Evolutionary conservation across 441 rosid genomes (phyloP).

Genomic region (Euphorbia celastroides): DNA sequence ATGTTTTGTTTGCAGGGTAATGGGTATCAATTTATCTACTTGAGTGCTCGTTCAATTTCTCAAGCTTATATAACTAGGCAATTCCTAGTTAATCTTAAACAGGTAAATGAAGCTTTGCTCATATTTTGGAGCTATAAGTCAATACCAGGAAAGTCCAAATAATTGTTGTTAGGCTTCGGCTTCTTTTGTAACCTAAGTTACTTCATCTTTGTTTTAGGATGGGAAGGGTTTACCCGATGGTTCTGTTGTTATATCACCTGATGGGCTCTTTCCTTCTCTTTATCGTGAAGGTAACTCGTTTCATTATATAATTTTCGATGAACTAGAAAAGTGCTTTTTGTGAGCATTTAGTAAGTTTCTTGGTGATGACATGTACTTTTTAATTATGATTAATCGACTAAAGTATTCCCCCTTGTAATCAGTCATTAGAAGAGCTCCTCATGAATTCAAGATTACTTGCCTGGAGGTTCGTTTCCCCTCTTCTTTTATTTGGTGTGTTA

Average conservation of each 20-base stretch:
- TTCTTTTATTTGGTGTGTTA: neutral
- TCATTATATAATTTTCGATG: neutral
- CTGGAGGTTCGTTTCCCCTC: conserved; percentile 70
- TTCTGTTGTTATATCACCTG: conserved; percentile 95
- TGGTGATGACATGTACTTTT: neutral
- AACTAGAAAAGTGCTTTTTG: neutral
- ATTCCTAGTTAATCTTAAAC: conserved; percentile 82
- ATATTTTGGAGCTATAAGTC: conserved; percentile 9
- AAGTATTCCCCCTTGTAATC: neutral
- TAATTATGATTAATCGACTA: conserved; percentile 18
- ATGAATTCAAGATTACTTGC: conserved; percentile 98
- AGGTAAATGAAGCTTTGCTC: conserved; percentile 40
- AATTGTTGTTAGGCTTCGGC: neutral
- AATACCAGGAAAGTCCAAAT: conserved; percentile 4
- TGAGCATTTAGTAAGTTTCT: neutral
- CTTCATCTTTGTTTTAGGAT: conserved; percentile 42
- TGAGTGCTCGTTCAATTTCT: conserved; percentile 98
- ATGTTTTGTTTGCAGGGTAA: conserved; percentile 60
- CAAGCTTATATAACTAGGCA: conserved; percentile 87
- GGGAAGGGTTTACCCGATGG: conserved; percentile 97
- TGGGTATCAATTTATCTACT: conserved; percentile 88
- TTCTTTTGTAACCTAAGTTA: neutral
- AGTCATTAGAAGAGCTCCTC: conserved; percentile 83
- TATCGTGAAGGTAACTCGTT: conserved; percentile 74
- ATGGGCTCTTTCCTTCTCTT: conserved; percentile 91